These are phyloP conservation scores for Microdochium bolleyi DNA, from an alignment of 2,329 filamentous ascomycete genomes.

Conservation along the genomic window DNA sequence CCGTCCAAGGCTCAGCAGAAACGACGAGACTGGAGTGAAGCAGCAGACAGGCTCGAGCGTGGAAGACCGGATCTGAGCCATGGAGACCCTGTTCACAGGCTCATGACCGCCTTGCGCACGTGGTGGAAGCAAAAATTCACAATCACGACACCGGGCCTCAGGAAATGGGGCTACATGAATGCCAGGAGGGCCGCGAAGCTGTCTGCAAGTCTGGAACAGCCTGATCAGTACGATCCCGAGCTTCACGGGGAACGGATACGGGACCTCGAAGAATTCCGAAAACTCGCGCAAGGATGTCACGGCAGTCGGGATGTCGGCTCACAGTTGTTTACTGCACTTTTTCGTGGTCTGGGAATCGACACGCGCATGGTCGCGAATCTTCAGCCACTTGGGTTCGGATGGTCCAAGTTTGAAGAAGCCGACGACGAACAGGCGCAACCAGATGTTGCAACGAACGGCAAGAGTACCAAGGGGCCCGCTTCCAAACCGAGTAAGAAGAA, in stretches of 20 bases:
- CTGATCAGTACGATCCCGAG: constrained; percentile 48
- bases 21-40: constrained; percentile 61
- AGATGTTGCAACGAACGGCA: constrained; percentile 7
- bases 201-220: constrained; percentile 58
- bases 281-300: constrained; percentile 58
- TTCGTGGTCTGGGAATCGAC: constrained; percentile 75
- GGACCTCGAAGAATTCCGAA: constrained; percentile 59
- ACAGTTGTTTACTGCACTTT: constrained; percentile 80
- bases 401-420: constrained; percentile 79
- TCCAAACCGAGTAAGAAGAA: constrained; percentile 4
- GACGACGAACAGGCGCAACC: constrained; percentile 36
- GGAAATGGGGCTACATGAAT: constrained; percentile 86
- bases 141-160: constrained; percentile 67
- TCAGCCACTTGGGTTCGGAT: constrained; percentile 83
- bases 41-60: constrained; percentile 61
- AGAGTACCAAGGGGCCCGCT: constrained; percentile 8
- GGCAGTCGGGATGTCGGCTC: constrained; percentile 84
- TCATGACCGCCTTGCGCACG: constrained; percentile 67
- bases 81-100: constrained; percentile 70
- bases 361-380: constrained; percentile 76
- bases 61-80: constrained; percentile 70
- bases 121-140: constrained; percentile 87
- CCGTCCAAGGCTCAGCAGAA: constrained; percentile 30
- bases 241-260: constrained; percentile 70
- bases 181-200: constrained; percentile 68